Base-by-base conservation (phyloP, 2,329 filamentous ascomycete species). In the Anthostomella pinea region DNA sequence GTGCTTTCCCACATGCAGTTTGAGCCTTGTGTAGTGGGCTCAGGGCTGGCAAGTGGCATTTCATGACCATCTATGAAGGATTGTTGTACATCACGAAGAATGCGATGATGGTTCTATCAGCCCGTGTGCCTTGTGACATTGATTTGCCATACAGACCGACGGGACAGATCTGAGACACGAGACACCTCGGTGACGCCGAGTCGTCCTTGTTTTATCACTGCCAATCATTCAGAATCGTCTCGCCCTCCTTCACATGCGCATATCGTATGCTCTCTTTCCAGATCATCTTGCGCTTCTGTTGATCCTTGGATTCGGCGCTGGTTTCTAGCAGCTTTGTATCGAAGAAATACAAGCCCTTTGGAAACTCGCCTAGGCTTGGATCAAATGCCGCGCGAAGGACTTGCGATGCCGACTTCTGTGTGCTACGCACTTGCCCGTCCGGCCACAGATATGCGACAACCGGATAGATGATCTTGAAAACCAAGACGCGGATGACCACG, bases 231-330 rank as follows among this genome's bases (percentile, higher is more conserved):
- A 43, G 41, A 14, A 28, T 4, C 5, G 36, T 48, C 8, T 48
- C 45, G 5, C 33, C 33, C 16, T 37, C 30, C 13, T 33, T 39
- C 27, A 49, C 13, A 3, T 18, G 4, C 0, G 39, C 21, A 9
- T 34, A 37, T 15, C 20, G 32, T 16, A 47, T 39, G 10, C 23
- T 52, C 16, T 40, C 46, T 31, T 33, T 45, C 47, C 49, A 52
- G 6, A 47, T 43, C 30, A 44, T 34, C 5, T 38, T 17, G 17
- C 45, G 27, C 30, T 48, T 50, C 14, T 27, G 3, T 8, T 14
- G 6, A 32, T 50, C 45, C 6, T 16, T 35, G 2, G 49, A 33
- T 36, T 49, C 46, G 1, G 11, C 19, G 8, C 38, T 40, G 8
- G 35, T 33, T 13, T 39, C 23, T 7, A 14, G n/a, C 9, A 24